Percentiles rank a stretch among this genome's conserved stretches.
Evolutionary conservation across 2,329 filamentous ascomycete genomes (phyloP).

Genomic region (Phyllosticta capitalensis): DNA sequence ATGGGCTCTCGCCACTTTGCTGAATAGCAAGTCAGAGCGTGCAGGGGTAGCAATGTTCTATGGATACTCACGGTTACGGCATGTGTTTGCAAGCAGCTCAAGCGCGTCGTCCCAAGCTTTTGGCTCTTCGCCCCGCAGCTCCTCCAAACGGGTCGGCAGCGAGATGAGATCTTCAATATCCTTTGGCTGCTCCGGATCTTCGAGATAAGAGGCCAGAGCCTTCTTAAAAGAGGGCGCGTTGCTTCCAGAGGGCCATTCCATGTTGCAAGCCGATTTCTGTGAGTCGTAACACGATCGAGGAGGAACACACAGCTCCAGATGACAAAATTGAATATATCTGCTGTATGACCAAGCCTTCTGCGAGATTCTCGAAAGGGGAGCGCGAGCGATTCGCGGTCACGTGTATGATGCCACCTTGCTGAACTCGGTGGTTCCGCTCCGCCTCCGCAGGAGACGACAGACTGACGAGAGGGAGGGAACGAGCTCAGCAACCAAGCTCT

Average conservation of each 20-base stretch:
- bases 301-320: not conserved
- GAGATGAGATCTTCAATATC: not conserved
- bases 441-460: not conserved
- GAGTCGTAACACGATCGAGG: not conserved
- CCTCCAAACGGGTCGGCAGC: not conserved
- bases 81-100: constrained; percentile 5
- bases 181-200: constrained; percentile 1
- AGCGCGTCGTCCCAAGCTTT: constrained; percentile 3
- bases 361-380: not conserved
- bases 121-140: constrained; percentile 3
- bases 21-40: constrained; percentile 19
- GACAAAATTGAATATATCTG: not conserved
- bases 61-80: constrained; percentile 4
- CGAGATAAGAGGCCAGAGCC: constrained; percentile 4
- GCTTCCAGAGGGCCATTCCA: constrained; percentile 8
- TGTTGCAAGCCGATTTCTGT: not conserved
- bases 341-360: not conserved
- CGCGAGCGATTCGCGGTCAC: not conserved
- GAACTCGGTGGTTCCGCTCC: not conserved
- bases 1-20: constrained; percentile 23
- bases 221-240: not conserved
- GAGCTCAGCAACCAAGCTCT: not conserved
- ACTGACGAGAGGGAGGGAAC: not conserved
- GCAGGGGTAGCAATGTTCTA: not conserved
- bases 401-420: not conserved